Base-by-base conservation (phyloP, 2,329 filamentous ascomycete genomes). In the Phaeomoniella chlamydospora region DNA sequence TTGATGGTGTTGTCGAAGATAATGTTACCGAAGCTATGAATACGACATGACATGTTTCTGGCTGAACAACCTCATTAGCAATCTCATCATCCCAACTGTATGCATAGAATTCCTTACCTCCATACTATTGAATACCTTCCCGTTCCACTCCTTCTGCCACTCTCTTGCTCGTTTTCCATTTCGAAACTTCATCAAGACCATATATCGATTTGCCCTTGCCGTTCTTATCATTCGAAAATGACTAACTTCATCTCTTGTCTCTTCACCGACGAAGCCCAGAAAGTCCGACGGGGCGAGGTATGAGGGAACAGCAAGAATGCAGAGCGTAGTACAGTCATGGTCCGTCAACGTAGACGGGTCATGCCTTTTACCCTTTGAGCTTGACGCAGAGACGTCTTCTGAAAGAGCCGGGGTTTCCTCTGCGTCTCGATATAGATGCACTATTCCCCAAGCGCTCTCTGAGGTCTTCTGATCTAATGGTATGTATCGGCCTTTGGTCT, bases 171-270 rank as follows among this genome's bases (percentile, higher is more conserved):
- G 74, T 49, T 71, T 73, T 18, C 72, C 72, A 44, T 80, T 77
- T 33, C 84, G 72, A 53, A 96, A 94, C 60, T 94, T 94, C 72
- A 98, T 81, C 41, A 98, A 66, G 16, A 93, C 88, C 67, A 98
- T 81, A 61, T 96, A 96, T 42, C 87, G 75, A 56, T 92, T 94
- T 55, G 85, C 78, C 43, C 78, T 72, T 37, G 80, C 81, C 1
- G 90, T 96, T 66, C 86, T 78, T 38, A 98, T 82, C 74, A 98
- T 85, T 36, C 90, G 71, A 53, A 94, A 94, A 61, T 98, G 90
- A 48, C 80, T 90, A 39, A 98, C 84, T 41, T 87, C 73, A 39
- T 81, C 74, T 53, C 82, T 74, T 55, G 88, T 94, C 51, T 77
- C 76, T 53, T 94, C 83, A 3, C 90, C 90, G 4, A 96, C 74